Evolutionary conservation across 108 stramenopile genomes (phyloP).

Genomic region (Asterionellopsis glacialis): DNA sequence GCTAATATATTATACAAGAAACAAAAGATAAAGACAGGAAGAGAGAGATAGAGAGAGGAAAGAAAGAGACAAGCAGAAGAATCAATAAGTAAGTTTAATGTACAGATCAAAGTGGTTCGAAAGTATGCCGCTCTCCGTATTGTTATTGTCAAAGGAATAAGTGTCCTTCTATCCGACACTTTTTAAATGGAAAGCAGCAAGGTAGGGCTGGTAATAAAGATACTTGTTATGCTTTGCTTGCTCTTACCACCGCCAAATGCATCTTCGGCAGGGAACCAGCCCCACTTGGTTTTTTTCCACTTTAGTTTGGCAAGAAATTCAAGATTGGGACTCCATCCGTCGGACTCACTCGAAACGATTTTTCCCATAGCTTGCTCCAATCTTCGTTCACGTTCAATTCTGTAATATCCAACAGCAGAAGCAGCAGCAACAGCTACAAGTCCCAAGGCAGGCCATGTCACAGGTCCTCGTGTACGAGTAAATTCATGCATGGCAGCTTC

Average conservation of each 20-base stretch:
- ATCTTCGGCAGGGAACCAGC: conserved; percentile 88
- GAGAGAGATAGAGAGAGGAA: conserved; percentile 5
- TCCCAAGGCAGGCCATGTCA: conserved; percentile 78
- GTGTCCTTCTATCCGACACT: no score
- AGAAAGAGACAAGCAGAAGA: background rate
- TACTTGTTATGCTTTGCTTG: no score
- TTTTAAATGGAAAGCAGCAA: no score
- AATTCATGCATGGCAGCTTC: conserved; percentile 1
- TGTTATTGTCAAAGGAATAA: no score
- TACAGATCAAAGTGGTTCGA: no score
- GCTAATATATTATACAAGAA: conserved; percentile 28
- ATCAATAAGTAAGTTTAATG: conserved; percentile 4
- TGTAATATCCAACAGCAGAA: conserved; percentile 78
- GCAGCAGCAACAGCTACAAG: conserved; percentile 77
- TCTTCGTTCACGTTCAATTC: conserved; percentile 80
- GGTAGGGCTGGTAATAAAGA: no score
- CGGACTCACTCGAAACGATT: conserved; percentile 83
- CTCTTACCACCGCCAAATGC: conserved; percentile 84
- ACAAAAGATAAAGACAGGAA: conserved; percentile 1
- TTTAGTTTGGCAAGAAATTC: conserved; percentile 79
- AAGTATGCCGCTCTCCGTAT: no score
- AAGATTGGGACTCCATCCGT: conserved; percentile 84
- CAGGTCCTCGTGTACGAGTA: conserved; percentile 48
- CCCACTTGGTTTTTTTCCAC: conserved; percentile 70
- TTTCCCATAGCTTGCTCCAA: conserved; percentile 88